A percentile compares a stretch with the other conserved stretches of the same genome.
Conservation (phyloP, 805 yeast genomes). For the Saccharomycopsis babjevae region DNA sequence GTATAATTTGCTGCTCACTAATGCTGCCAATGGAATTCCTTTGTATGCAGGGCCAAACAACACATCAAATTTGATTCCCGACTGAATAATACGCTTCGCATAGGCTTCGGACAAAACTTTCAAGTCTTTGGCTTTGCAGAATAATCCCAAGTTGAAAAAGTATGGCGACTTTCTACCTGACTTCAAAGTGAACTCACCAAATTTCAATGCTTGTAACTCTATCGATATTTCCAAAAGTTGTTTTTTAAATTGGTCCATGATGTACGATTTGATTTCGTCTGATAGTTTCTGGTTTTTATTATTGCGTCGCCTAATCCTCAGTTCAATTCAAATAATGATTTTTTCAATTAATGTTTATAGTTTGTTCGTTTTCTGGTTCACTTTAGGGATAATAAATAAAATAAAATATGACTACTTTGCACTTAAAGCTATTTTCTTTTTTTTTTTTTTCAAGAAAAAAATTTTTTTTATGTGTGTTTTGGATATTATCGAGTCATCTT, state of each 20-base stretch:
- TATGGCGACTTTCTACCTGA: conserved; percentile 94
- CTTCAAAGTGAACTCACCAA: conserved; percentile 83
- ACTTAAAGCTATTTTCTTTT: no score
- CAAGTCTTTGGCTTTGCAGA: conserved; percentile 69
- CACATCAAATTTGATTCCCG: conserved; percentile 79
- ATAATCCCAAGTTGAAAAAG: conserved; percentile 88
- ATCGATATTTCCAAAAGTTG: conserved; percentile 74
- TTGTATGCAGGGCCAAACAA: conserved; percentile 97
- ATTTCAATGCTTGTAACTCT: conserved; percentile 71
- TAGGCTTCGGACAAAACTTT: conserved; percentile 80
- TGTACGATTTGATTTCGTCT: neutral
- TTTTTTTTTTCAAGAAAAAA: no score
- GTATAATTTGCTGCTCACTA: conserved; percentile 84
- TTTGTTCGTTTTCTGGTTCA: no score
- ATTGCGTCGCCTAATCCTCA: no score
- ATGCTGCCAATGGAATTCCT: conserved; percentile 92
- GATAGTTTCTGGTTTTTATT: no score
- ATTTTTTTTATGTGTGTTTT: no score
- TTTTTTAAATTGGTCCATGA: conserved; percentile 42
- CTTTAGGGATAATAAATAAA: no score
- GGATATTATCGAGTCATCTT: no score
- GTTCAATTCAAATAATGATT: no score
- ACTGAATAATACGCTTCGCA: conserved; percentile 75
- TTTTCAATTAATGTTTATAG: no score
- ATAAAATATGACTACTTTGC: no score